Evolutionary conservation across 164 flowering plant genomes (phyloP).

Genomic region (Umbellularia californica): DNA sequence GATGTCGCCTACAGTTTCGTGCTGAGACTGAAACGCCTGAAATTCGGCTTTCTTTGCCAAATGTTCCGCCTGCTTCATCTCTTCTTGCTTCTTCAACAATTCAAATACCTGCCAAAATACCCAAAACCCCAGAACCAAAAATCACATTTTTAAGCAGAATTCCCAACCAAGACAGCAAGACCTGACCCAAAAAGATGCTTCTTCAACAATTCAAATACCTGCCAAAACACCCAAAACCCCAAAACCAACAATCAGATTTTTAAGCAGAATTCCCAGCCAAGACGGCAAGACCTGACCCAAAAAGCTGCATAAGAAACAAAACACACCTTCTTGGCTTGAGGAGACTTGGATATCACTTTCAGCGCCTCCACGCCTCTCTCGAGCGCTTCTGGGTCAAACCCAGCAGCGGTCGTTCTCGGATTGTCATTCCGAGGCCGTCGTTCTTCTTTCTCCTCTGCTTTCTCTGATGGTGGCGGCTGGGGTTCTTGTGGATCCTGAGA

Average conservation of each 20-base stretch:
- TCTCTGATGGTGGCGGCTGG: slow-evolving; percentile 2
- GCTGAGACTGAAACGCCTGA: slow-evolving; percentile 64
- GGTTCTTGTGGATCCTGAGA: slow-evolving; percentile 23
- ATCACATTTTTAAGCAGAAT: background rate
- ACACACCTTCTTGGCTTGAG: slow-evolving; percentile 53
- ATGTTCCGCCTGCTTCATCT: slow-evolving; percentile 58
- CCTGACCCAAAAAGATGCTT: background rate
- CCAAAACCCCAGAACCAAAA: background rate
- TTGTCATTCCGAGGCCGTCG: slow-evolving; percentile 56
- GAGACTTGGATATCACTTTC: slow-evolving; percentile 41
- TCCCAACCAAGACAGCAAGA: background rate
- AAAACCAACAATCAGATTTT: background rate
- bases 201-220: slow-evolving; percentile 52
- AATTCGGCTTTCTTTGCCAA: slow-evolving; percentile 52
- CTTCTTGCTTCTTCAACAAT: slow-evolving; percentile 67
- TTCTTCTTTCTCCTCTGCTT: slow-evolving; percentile 11
- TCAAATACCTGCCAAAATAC: slow-evolving; percentile 54
- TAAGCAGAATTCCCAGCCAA: background rate
- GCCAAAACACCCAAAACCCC: slow-evolving; percentile 1
- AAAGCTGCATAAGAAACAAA: background rate
- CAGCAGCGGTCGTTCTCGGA: slow-evolving; percentile 79
- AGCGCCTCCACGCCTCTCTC: slow-evolving; percentile 70
- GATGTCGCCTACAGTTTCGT: slow-evolving; percentile 53
- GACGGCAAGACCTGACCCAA: background rate
- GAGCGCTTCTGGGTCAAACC: slow-evolving; percentile 84